Percentiles rank a stretch among this genome's conserved stretches.
These are phyloP conservation scores for Evansstolkia leycettana DNA, from an alignment of 495 filamentous ascomycete species.

Conservation along the genomic window DNA sequence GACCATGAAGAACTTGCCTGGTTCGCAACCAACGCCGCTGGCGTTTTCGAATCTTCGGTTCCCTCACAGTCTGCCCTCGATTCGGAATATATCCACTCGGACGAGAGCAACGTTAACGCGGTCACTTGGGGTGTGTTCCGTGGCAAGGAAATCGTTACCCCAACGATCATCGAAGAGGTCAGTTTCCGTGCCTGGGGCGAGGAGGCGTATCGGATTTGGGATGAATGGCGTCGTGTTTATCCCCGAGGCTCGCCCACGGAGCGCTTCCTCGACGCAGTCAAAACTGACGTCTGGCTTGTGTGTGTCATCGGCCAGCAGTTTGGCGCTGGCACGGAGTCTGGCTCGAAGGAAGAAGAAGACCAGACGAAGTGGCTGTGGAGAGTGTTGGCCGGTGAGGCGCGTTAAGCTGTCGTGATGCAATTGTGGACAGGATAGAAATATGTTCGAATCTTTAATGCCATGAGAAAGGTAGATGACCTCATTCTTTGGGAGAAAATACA, in stretches of 20 bases:
- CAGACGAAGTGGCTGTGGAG: slow-evolving; percentile 34
- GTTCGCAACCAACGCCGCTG: slow-evolving; percentile 66
- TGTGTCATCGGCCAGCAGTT: slow-evolving; percentile 85
- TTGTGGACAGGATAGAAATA: too few relatives aligned
- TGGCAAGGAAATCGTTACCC: slow-evolving; percentile 93
- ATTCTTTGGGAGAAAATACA: too few relatives aligned
- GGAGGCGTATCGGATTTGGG: slow-evolving; percentile 92
- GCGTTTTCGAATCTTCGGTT: slow-evolving; percentile 58
- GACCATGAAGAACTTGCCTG: slow-evolving; percentile 58
- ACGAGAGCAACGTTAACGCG: slow-evolving; percentile 60
- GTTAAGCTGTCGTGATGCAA: too few relatives aligned
- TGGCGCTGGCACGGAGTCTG: slow-evolving; percentile 30
- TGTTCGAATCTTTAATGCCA: too few relatives aligned
- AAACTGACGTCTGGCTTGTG: slow-evolving; percentile 68
- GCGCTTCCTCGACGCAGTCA: slow-evolving; percentile 52
- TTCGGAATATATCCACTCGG: slow-evolving; percentile 19
- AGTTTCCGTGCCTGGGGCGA: slow-evolving; percentile 92
- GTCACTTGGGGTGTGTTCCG: slow-evolving; percentile 97
- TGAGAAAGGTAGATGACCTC: too few relatives aligned
- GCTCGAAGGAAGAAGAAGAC: slow-evolving; percentile 31
- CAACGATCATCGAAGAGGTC: slow-evolving; percentile 94
- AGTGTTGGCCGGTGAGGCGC: slow-evolving; percentile 18
- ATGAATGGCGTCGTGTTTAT: slow-evolving; percentile 85
- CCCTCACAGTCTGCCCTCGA: slow-evolving; percentile 18
- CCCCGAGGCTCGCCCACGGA: slow-evolving; percentile 50